phyloP scores from a whole-genome alignment of 306 rosid genomes.

The Medicago ruthenica region DNA sequence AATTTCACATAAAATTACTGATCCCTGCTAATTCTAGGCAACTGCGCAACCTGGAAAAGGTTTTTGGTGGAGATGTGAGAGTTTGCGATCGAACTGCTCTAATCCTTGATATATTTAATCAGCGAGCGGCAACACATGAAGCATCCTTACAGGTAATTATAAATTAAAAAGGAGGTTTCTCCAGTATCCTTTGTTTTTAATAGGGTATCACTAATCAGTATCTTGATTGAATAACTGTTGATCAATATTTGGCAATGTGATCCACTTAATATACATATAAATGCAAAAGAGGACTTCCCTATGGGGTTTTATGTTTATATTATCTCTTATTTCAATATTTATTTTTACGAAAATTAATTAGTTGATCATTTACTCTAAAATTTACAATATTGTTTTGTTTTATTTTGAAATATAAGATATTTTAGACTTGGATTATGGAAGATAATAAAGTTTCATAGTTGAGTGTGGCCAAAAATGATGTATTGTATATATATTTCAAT shows the following conservation, averaged over 20 bases:
- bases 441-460: slow-evolving; percentile 1
- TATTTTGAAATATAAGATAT: slow-evolving; percentile 9
- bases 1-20: slow-evolving; percentile 37
- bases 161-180: slow-evolving; percentile 36
- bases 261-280: slow-evolving; percentile 32
- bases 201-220: slow-evolving; percentile 33
- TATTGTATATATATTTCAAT: slow-evolving; percentile 28
- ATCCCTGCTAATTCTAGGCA: slow-evolving; percentile 59
- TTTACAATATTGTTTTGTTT: background rate
- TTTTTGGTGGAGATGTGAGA: slow-evolving; percentile 93
- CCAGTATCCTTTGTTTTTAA: slow-evolving; percentile 37
- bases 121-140: slow-evolving; percentile 99
- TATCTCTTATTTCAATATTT: slow-evolving; percentile 2
- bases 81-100: slow-evolving; percentile 96
- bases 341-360: slow-evolving; percentile 17
- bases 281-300: slow-evolving; percentile 13
- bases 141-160: slow-evolving; percentile 85
- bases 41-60: slow-evolving; percentile 90
- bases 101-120: slow-evolving; percentile 93
- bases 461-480: slow-evolving; percentile 1
- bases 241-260: slow-evolving; percentile 24
- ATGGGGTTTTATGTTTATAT: slow-evolving; percentile 1
- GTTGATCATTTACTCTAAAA: slow-evolving; percentile 1
- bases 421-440: slow-evolving; percentile 16
- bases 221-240: background rate